These are phyloP conservation scores for Patellifolia procumbens DNA, from an alignment of 179 eudicot genomes.

Conservation along the genomic window DNA sequence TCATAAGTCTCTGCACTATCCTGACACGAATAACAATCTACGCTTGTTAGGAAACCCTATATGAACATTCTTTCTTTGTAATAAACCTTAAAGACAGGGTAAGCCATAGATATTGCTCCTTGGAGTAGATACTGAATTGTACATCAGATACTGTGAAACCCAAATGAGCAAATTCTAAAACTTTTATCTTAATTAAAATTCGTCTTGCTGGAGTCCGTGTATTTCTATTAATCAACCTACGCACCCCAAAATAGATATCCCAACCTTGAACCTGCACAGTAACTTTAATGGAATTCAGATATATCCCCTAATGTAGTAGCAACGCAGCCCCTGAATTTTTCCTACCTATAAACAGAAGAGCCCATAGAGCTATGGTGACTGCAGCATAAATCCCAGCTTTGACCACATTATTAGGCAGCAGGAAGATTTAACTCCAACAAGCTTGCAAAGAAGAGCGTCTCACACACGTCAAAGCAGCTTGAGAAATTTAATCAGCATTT, in stretches of 20 bases:
- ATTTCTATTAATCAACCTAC: not conserved
- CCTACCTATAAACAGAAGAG: not conserved
- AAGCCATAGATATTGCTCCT: not conserved
- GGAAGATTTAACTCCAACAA: not conserved
- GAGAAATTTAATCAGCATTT: not conserved
- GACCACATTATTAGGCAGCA: not conserved
- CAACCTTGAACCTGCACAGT: not conserved
- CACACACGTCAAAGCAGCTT: too few relatives aligned
- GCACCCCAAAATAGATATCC: not conserved
- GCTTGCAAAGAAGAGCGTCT: not conserved
- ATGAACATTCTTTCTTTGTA: not conserved
- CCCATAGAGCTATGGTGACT: not conserved
- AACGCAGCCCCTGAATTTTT: not conserved
- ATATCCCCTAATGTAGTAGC: not conserved
- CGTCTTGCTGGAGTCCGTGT: not conserved
- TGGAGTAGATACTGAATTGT: not conserved
- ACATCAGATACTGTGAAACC: not conserved
- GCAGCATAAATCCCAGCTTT: not conserved
- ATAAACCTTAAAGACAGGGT: not conserved
- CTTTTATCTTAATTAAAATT: too few relatives aligned
- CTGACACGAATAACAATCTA: not conserved
- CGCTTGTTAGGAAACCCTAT: not conserved
- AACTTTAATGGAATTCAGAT: not conserved
- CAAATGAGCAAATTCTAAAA: too few relatives aligned
- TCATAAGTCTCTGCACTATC: not conserved